Base-by-base conservation (phyloP, 2,329 filamentous ascomycete genomes). In the Alternaria gaisen region DNA sequence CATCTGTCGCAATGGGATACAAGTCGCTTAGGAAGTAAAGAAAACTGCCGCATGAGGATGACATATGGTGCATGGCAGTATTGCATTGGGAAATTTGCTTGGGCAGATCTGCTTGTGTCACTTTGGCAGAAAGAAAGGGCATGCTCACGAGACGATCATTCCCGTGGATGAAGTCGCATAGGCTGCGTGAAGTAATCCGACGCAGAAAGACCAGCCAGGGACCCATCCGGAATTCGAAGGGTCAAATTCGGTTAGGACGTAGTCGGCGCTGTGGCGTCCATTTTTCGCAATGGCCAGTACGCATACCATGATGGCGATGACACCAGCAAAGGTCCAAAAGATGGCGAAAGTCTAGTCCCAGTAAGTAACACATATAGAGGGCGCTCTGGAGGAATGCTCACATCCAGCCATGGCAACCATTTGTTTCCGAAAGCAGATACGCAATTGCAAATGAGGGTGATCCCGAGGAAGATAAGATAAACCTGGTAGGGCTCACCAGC, bases 141-240 rank as follows among this genome's bases (percentile, higher is more conserved):
- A 67, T 64, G 71, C 87, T 83, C 80, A 90, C 87, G 88, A 90
- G 74, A 92, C 89, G 60, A 93, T 90, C 90, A 93, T 93, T 79
- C 91, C 91, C 0, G 90, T 92, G 14, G 89, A 90, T 4, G 90
- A 92, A 14, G 90, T 91, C 46, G 88, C 89, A 72, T 92, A 92
- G 63, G 87, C 90, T 51, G 88, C 90, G 70, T 91, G 90, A 20
- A 92, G 82, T 28, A 92, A 83, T 73, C 90, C 90, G 60, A 92
- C 87, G 73, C 86, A 88, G 80, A 91, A 92, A 4, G 89, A 89
- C 90, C 90, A 92, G 70, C 90, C 90, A 42, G 84, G 81, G 4
- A 83, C 80, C 90, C 90, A 93, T 58, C 90, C 90, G 4, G 90
- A 91, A 60, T 84, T 85, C 54, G 73, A 75, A 26, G 84, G 81